A percentile compares a stretch with the other conserved stretches of the same genome.
Conservation (phyloP, 208 protist genomes). For the Leishmania gerbilli region DNA sequence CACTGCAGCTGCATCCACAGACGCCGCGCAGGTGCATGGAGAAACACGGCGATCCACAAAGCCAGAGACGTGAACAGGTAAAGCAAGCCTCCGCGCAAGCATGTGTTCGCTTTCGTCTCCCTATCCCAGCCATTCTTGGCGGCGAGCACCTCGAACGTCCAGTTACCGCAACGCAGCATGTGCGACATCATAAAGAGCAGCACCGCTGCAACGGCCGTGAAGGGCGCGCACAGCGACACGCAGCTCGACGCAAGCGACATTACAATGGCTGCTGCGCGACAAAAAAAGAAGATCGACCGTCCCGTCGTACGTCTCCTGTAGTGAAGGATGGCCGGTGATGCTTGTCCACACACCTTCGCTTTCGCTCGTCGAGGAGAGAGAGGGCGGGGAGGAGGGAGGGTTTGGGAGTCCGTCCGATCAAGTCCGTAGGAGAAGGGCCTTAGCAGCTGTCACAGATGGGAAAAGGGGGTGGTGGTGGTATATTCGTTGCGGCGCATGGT, state of each 20-base stretch:
- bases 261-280: neutral
- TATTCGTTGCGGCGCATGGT: neutral
- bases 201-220: constrained; percentile 33
- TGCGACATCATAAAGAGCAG: constrained; percentile 42
- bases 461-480: neutral
- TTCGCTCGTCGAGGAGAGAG: neutral
- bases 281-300: neutral
- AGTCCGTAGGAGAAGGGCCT: neutral
- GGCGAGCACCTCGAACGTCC: constrained; percentile 73
- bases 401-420: neutral
- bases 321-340: neutral
- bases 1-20: constrained; percentile 22
- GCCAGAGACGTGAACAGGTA: constrained; percentile 48
- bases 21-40: constrained; percentile 14
- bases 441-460: neutral
- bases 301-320: neutral
- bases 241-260: constrained; percentile 23
- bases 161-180: constrained; percentile 43
- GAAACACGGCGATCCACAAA: constrained; percentile 29
- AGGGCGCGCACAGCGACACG: constrained; percentile 33
- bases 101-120: constrained; percentile 50
- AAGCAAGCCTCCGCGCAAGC: constrained; percentile 45
- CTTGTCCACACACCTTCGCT: neutral
- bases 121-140: constrained; percentile 64
- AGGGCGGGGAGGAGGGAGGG: too few relatives aligned